phyloP scores from a whole-genome alignment of 2,329 filamentous ascomycete species.

The Didymella pinodella region DNA sequence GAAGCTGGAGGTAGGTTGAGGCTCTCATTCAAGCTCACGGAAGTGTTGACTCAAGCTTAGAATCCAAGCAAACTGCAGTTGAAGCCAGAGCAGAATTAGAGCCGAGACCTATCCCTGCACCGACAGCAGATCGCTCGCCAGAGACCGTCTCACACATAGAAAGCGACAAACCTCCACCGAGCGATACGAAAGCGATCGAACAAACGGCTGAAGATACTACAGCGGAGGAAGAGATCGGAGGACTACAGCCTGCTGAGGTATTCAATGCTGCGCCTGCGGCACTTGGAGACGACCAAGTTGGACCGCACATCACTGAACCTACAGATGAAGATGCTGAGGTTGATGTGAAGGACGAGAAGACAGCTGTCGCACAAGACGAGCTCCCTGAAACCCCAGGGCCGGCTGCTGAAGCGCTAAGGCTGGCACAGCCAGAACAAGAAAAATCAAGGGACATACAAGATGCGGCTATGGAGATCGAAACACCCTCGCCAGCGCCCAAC shows the following conservation, averaged over 20 bases:
- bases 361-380: constrained; percentile 14
- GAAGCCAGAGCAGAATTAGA: constrained; percentile 3
- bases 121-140: constrained; percentile 28
- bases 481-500: constrained; percentile 32
- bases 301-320: constrained; percentile 29
- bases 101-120: constrained; percentile 22
- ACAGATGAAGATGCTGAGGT: constrained; percentile 24
- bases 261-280: constrained; percentile 30
- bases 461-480: constrained; percentile 13
- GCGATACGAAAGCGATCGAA: constrained; percentile 24
- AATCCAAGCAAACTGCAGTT: constrained; percentile 13
- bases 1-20: constrained; percentile 34
- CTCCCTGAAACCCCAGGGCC: constrained; percentile 34
- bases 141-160: constrained; percentile 37
- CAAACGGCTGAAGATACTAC: constrained; percentile 28
- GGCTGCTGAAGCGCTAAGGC: constrained; percentile 33
- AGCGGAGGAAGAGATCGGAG: constrained; percentile 27
- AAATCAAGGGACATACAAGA: constrained; percentile 11
- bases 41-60: constrained; percentile 20
- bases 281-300: constrained; percentile 28
- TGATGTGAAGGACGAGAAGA: constrained; percentile 9
- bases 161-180: constrained; percentile 27
- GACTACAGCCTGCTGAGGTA: constrained; percentile 24
- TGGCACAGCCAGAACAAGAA: constrained; percentile 20
- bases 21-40: not conserved